phyloP scores from a whole-genome alignment of 768 basidiomycete genomes.

The Lentinula sp. region DNA sequence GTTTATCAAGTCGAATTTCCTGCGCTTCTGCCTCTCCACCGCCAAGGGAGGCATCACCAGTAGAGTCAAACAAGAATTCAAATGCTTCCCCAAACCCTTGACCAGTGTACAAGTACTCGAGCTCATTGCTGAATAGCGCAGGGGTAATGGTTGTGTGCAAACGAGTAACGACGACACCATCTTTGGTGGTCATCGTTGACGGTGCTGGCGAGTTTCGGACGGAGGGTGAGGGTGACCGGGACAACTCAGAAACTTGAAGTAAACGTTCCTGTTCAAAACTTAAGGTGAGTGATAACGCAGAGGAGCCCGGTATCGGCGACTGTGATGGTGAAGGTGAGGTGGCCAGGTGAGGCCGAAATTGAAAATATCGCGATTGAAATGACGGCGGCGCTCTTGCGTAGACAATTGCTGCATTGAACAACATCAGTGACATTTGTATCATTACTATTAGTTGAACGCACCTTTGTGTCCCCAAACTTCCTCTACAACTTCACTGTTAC shows the following conservation, averaged over 20 bases:
- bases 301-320: slow-evolving; percentile 45
- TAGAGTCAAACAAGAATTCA: slow-evolving; percentile 76
- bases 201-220: slow-evolving; percentile 35
- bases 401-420: slow-evolving; percentile 61
- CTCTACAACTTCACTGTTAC: slow-evolving; percentile 18
- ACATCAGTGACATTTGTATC: neutral
- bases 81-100: slow-evolving; percentile 85
- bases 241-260: slow-evolving; percentile 27
- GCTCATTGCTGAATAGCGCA: slow-evolving; percentile 79
- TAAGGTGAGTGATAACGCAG: slow-evolving; percentile 52
- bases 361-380: slow-evolving; percentile 86
- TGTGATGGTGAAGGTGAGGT: slow-evolving; percentile 45
- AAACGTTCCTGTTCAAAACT: neutral
- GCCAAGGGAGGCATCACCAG: slow-evolving; percentile 30
- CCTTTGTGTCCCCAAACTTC: slow-evolving; percentile 96
- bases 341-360: slow-evolving; percentile 48
- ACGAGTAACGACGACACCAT: slow-evolving; percentile 45
- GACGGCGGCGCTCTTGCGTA: slow-evolving; percentile 92
- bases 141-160: slow-evolving; percentile 67
- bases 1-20: slow-evolving; percentile 51
- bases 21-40: slow-evolving; percentile 32
- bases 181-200: slow-evolving; percentile 29
- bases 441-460: slow-evolving; percentile 19
- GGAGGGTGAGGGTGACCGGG: slow-evolving; percentile 40
- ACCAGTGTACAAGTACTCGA: slow-evolving; percentile 94